phyloP scores from a whole-genome alignment of 1,284 basidiomycete genomes.

The Austroboletus olivaceoglutinosus region DNA sequence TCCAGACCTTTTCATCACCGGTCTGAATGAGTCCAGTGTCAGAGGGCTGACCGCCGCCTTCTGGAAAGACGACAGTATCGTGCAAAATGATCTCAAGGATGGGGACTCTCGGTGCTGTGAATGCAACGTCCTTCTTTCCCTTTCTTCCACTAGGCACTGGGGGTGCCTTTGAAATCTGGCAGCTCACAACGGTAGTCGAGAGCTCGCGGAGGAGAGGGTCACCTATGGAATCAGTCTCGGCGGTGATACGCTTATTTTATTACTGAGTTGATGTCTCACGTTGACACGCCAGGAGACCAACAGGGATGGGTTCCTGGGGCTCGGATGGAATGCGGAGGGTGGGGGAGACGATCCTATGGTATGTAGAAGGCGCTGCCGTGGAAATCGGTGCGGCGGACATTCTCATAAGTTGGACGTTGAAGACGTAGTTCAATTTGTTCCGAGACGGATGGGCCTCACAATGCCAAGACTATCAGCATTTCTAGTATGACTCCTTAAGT shows the following conservation, averaged over 20 bases:
- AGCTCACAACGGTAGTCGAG: constrained; percentile 52
- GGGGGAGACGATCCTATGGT: constrained; percentile 62
- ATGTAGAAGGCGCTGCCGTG: constrained; percentile 46
- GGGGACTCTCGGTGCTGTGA: constrained; percentile 44
- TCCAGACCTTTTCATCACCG: constrained; percentile 49
- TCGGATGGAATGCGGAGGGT: constrained; percentile 54
- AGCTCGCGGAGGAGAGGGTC: constrained; percentile 62
- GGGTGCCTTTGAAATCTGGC: constrained; percentile 42
- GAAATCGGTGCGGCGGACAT: constrained; percentile 38
- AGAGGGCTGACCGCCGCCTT: constrained; percentile 84
- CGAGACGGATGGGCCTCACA: no score
- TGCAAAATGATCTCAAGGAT: constrained; percentile 67
- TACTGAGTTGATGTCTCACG: constrained; percentile 40
- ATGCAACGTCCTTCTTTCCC: constrained; percentile 39
- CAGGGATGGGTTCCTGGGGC: constrained; percentile 52
- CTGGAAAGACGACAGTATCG: constrained; percentile 87
- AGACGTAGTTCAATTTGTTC: no score
- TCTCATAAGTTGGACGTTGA: no score
- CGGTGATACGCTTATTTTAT: constrained; percentile 8
- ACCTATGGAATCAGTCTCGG: constrained; percentile 40
- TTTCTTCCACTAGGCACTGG: constrained; percentile 45
- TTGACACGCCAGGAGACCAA: constrained; percentile 72
- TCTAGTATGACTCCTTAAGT: no score
- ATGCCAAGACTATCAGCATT: no score
- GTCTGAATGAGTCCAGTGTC: constrained; percentile 67